Conservation (phyloP, 2,329 filamentous ascomycete species). For the Colletotrichum liaoningense region DNA sequence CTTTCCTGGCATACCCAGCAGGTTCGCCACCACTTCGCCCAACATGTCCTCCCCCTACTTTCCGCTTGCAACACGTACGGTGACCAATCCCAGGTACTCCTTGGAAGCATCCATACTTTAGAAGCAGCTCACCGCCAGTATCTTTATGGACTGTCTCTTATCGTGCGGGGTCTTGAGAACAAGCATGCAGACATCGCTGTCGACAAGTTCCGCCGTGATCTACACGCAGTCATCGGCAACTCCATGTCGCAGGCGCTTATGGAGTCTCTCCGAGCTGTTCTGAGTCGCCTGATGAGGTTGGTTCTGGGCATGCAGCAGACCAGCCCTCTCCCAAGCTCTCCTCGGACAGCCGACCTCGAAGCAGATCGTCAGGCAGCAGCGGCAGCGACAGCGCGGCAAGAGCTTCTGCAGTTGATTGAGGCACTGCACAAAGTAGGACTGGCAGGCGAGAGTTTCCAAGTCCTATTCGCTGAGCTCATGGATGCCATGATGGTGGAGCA, state of each 20-base stretch:
- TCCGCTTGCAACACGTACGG: slow-evolving; percentile 56
- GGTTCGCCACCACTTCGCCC: slow-evolving; percentile 69
- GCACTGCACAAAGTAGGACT: slow-evolving; percentile 74
- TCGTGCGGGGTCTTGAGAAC: slow-evolving; percentile 59
- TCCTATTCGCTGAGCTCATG: slow-evolving; percentile 78
- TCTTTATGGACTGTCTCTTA: slow-evolving; percentile 63
- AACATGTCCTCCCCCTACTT: slow-evolving; percentile 68
- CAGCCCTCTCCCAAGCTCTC: slow-evolving; percentile 23
- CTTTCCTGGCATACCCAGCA: slow-evolving; percentile 71
- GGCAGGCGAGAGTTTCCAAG: slow-evolving; percentile 75
- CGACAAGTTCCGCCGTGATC: slow-evolving; percentile 67
- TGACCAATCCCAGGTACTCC: slow-evolving; percentile 59
- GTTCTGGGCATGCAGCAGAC: slow-evolving; percentile 50
- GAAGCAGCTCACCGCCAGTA: slow-evolving; percentile 70
- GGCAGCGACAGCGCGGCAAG: slow-evolving; percentile 54
- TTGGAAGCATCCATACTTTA: slow-evolving; percentile 67
- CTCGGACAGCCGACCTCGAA: slow-evolving; percentile 33
- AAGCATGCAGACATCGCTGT: slow-evolving; percentile 51
- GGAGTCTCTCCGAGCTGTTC: slow-evolving; percentile 63
- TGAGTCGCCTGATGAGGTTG: slow-evolving; percentile 61
- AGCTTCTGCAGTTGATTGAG: slow-evolving; percentile 67
- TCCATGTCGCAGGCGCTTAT: slow-evolving; percentile 67
- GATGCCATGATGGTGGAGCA: slow-evolving; percentile 73
- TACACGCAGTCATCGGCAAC: slow-evolving; percentile 74
- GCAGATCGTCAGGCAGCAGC: slow-evolving; percentile 42